Evolutionary conservation across 2,329 filamentous ascomycete genomes (phyloP).

Genomic region (Penicillium sp.): DNA sequence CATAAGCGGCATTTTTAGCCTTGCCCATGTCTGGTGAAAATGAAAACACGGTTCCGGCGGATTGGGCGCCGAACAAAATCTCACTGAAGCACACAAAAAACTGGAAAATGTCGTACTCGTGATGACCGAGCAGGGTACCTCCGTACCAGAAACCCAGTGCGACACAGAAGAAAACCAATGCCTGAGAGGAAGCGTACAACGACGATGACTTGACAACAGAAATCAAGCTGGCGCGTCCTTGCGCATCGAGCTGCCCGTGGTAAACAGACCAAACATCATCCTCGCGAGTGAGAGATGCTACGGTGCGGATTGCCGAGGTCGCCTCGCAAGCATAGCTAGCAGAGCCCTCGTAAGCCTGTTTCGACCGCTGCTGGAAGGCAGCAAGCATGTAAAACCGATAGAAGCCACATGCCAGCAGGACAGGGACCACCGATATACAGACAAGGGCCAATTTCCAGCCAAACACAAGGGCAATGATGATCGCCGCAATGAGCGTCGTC

Average conservation of each 20-base stretch:
- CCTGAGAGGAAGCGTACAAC: conserved; percentile 80
- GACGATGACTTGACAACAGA: conserved; percentile 70
- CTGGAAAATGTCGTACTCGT: conserved; percentile 71
- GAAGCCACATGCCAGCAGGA: conserved; percentile 76
- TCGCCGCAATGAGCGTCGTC: conserved; percentile 72
- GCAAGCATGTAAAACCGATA: conserved; percentile 80
- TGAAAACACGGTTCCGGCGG: conserved; percentile 80
- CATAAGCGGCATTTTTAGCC: conserved; percentile 73
- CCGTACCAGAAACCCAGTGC: conserved; percentile 93
- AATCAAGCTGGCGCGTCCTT: conserved; percentile 61
- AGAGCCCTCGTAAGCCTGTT: conserved; percentile 70
- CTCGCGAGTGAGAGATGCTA: conserved; percentile 84
- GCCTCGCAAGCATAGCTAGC: conserved; percentile 89
- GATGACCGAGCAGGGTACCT: conserved; percentile 63
- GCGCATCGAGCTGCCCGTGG: conserved; percentile 57
- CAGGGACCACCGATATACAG: conserved; percentile 69
- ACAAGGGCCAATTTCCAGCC: conserved; percentile 87
- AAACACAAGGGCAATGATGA: conserved; percentile 63
- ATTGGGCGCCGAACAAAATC: conserved; percentile 86
- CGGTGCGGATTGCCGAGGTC: conserved; percentile 87
- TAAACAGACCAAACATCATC: conserved; percentile 70
- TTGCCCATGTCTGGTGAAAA: conserved; percentile 93
- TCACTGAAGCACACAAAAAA: conserved; percentile 90
- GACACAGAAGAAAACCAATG: conserved; percentile 73
- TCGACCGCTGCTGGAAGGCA: conserved; percentile 70